Evolutionary conservation across 176 grass and related monocot genomes (phyloP), one percentile per base, ranked within the genome.

Genomic region (Oryza glumipatula): DNA sequence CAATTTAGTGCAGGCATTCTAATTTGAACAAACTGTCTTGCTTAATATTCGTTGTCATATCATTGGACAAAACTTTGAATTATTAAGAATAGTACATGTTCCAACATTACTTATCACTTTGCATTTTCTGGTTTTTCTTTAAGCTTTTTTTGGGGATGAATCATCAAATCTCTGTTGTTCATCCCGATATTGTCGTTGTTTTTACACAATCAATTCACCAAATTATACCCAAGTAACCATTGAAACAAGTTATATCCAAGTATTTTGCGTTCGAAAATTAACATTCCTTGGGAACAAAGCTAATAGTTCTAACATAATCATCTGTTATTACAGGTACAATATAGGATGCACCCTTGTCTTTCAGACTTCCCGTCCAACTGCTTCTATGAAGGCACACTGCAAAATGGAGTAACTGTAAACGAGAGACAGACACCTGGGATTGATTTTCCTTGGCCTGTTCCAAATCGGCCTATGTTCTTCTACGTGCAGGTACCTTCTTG

Each of bases 391-490:
- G 97, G 97, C 44, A 99, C 97, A 43, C 85, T 99, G 67, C 97
- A 99, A 83, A 99, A 99, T 91, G 97, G 97, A 82, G 97, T 99
- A 71, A 99, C 97, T 77, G 86, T 96, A 68, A 99, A 99, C 51
- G 97, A 99, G 88, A 96, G 97, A 68, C 91, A 96, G 74, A 80
- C 89, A 30, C 70, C 94, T 82, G 94, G 97, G 79, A 94, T 99
- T 89, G 97, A 99, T 87, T 99, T 99, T 81, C 94, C 97, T 88
- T 99, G 94, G 97, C 94, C 97, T 32, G 94, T 99, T 76, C 94
- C 94, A 46, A 99, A 96, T 83, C 94, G 91, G 39, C 97, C 97
- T 41, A 99, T 99, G 97, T 99, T 99, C 90, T 99, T 99, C 83
- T 99, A 99, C 89, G 97, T 99, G 45, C 97, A 99, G 91, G 97